Base-by-base conservation (phyloP, 495 filamentous ascomycete genomes). In the Penicillium paradoxum region DNA sequence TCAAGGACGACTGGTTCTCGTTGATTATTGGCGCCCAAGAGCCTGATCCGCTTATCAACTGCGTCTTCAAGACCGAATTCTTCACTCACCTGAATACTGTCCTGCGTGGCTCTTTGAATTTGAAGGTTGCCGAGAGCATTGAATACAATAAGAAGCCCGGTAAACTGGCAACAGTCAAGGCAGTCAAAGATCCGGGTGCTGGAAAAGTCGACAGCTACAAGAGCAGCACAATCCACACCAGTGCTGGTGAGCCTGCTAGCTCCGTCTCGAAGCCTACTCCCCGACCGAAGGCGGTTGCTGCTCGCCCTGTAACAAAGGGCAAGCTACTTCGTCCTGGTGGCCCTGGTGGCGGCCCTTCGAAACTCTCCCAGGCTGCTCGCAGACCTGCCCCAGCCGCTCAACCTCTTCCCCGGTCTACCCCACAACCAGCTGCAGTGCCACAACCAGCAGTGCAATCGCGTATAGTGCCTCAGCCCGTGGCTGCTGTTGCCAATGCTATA, bases 111-210 rank as follows among this genome's bases (percentile, higher is more conserved):
- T 82, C 86, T 8, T 76, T 93, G 62, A 88, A 87, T 63, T 66
- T 98, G 50, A 89, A 87, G 74, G 88, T 98, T 52, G 82, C 74
- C 14, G 84, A 91, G 14, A 60, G 76, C 1, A 91, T 99, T 64
- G 90, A 97, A 65, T 99, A 93, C 69, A 90, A 91, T 62, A 99
- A 97, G 81, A 99, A 99, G 73, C 95, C 95, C 3, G 90, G 90
- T 30, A 99, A 99, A 75, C 79, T 88, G 61, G 83, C 89, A 38
- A 60, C 79, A 2, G 84, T 99, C 57, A 97, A 97, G 76, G 87
- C 84, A 2, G 62, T 96, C 53, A 96, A 95, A 69, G 95, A 99
- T 63, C 82, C 88, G 5, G 78, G 77, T 11, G 75, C 83, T n/a
- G 70, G 75, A 22, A 67, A 81, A 44, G 81, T 85, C 36, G 95